Evolutionary conservation across 1,139 yeast genomes (phyloP).

Genomic region (Blastobotrys persicus): DNA sequence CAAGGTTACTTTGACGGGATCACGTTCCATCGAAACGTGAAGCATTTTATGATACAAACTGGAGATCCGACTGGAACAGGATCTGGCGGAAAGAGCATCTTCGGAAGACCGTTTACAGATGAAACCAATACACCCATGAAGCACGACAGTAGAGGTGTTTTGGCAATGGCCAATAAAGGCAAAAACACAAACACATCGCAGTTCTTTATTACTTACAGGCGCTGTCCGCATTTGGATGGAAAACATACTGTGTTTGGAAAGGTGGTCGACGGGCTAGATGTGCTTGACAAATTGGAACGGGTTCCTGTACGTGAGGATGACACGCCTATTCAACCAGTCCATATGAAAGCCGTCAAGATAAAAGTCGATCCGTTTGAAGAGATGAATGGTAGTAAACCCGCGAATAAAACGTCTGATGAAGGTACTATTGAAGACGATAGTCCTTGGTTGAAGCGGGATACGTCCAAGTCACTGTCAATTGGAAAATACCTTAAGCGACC

Average conservation of each 20-base stretch:
- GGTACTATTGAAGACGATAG: slow-evolving; percentile 26
- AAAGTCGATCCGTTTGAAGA: slow-evolving; percentile 75
- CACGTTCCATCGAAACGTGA: slow-evolving; percentile 47
- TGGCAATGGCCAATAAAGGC: slow-evolving; percentile 72
- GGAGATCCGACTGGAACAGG: slow-evolving; percentile 54
- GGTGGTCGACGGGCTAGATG: slow-evolving; percentile 73
- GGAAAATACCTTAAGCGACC: slow-evolving; percentile 28
- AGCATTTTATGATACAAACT: slow-evolving; percentile 51
- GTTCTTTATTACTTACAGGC: slow-evolving; percentile 63
- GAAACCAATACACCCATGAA: slow-evolving; percentile 66
- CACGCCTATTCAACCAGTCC: slow-evolving; percentile 38
- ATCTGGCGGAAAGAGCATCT: slow-evolving; percentile 40
- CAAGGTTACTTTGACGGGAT: slow-evolving; percentile 43
- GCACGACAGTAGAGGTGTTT: slow-evolving; percentile 77
- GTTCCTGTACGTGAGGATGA: slow-evolving; percentile 34
- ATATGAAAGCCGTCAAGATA: slow-evolving; percentile 57
- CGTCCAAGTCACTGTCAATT: slow-evolving; percentile 17
- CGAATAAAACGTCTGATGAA: slow-evolving; percentile 8
- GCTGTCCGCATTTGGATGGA: slow-evolving; percentile 70
- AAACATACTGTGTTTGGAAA: slow-evolving; percentile 78
- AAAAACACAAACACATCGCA: slow-evolving; percentile 62
- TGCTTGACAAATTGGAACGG: slow-evolving; percentile 69
- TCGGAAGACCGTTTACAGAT: slow-evolving; percentile 43
- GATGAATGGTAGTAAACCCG: slow-evolving; percentile 33
- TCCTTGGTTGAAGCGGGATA: slow-evolving; percentile 27